Base-by-base conservation (phyloP, 176 grass and related monocot species). In the Ensete ventricosum region DNA sequence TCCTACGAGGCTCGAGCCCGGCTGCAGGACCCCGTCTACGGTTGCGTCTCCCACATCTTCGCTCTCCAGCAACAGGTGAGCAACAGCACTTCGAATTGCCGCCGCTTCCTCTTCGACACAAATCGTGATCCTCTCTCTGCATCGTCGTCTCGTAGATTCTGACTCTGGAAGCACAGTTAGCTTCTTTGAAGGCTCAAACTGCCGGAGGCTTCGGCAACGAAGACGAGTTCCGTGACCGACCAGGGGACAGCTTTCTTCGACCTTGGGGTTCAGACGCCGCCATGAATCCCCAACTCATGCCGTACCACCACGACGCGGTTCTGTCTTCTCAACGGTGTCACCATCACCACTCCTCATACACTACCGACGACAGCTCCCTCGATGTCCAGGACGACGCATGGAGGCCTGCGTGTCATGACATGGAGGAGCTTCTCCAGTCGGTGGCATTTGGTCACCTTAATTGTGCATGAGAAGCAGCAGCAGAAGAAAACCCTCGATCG, bases 1-100 rank as follows among this genome's bases (percentile, higher is more conserved):
- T 91, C 94, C 58, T 98, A 98, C 2, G 90, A 98, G 90, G 90
- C 94, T 11, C 90, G 93, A n/a, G 90, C 94, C 63, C 85, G 94
- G 84, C 77, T 91, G 21, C 78, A 79, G 21, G 84, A 98, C 67
- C 94, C 94, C 43, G 80, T 91, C 71, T 91, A 93, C 71, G 90
- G 94, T 2, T 98, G 94, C 26, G 94, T 98, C 1, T 57, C 94
- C 1, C 94, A 93, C 55, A 98, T 98, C 72, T 91, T 98, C 50
- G 87, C 94, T 8, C 90, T 98, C 63, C 88, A 98, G 80, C 90
- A 98, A 26, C 90, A 98, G 82, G 94, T 98, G 64, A 89, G 81
- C 27, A 64, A 27, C 21, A 79, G 6, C 62, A 27, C 27, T 76
- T 4, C 4, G 34, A 43, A 6, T 43, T 43, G 4, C 34, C 34